Base-by-base conservation (phyloP, 2,329 filamentous ascomycete species). In the Chaetomiaceae sp. region DNA sequence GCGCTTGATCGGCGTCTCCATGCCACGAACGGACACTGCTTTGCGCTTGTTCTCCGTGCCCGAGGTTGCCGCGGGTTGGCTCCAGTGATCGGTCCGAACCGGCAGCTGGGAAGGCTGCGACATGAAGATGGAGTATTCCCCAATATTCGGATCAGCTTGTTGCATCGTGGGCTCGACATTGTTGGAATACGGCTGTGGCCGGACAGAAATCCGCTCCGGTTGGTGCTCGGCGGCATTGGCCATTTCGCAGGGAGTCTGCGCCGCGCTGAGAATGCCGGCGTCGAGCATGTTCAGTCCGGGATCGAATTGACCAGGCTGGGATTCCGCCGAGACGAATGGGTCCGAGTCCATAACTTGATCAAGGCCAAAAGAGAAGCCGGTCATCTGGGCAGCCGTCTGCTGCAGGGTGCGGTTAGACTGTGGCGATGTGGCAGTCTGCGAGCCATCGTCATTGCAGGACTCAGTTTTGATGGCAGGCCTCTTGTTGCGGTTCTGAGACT, bases 1-100 rank as follows among this genome's bases (percentile, higher is more conserved):
- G 17, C 50, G 50, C 39, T 52, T 52, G 27, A 41, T 42, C 3
- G 47, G 47, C 8, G 34, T 42, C 17, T 48, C 41, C 10, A 11
- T 26, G 27, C 29, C 35, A 11, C 40, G 24, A 10, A 14, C 20
- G 3, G 29, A 10, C 7, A n/a, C n/a, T n/a, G 34, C 44, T 38
- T 48, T 52, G 43, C 50, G 50, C 45, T 52, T 52, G 41, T 46
- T 44, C n/a, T 45, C 44, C 9, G 36, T 33, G 7, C 37, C 38
- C 5, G 40, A 47, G 8, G 42, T 41, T 3, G 27, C 20, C 3
- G 17, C 2, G 12, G 26, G 2, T 2, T 27, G 30, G 12, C 27
- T 10, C 4, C 35, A 19, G 8, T 3, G 2, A 6, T 26, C n/a
- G 3, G 24, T n/a, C 15, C 14, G 40, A 34, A n/a, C 24, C n/a